Evolutionary conservation across 2,329 filamentous ascomycete species (phyloP).

Genomic region (Cryoendolithus antarcticus): DNA sequence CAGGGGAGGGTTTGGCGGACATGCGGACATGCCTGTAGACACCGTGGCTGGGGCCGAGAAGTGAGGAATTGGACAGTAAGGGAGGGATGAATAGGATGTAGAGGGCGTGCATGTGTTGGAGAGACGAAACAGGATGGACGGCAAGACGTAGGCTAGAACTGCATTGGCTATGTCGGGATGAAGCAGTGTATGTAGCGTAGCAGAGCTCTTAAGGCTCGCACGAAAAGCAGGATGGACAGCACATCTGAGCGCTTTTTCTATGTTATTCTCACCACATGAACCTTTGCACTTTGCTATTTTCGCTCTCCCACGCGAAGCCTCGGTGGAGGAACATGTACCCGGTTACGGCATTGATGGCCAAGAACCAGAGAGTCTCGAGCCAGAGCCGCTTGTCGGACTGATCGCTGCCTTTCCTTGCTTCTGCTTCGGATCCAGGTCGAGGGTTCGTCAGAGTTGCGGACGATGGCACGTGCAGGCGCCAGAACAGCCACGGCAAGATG

Average conservation of each 20-base stretch:
- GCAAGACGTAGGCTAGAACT: too few species aligned
- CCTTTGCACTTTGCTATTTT: slow-evolving; percentile 51
- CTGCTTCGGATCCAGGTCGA: neutral
- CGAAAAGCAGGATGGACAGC: too few species aligned
- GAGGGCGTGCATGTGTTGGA: too few species aligned
- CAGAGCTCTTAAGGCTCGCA: too few species aligned
- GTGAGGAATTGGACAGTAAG: neutral
- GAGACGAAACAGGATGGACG: too few species aligned
- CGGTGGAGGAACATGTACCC: slow-evolving; percentile 59
- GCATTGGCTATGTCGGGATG: too few species aligned
- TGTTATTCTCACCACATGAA: slow-evolving; percentile 61
- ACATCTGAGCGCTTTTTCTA: neutral
- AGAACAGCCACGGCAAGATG: slow-evolving; percentile 88
- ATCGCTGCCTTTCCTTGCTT: slow-evolving; percentile 6
- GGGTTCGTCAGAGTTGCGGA: slow-evolving; percentile 11
- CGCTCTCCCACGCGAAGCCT: slow-evolving; percentile 55
- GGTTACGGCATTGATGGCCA: slow-evolving; percentile 51
- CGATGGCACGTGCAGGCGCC: slow-evolving; percentile 64
- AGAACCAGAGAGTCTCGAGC: slow-evolving; percentile 58
- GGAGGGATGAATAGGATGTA: too few species aligned
- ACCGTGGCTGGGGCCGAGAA: neutral
- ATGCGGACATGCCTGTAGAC: slow-evolving; percentile 1
- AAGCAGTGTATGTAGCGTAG: too few species aligned
- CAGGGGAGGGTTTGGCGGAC: slow-evolving; percentile 5
- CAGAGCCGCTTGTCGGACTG: slow-evolving; percentile 33